A percentile compares a stretch with the other conserved stretches of the same genome.
These are phyloP conservation scores for Aspergillus transmontanensis DNA, from an alignment of 2,329 filamentous ascomycete species.

Conservation along the genomic window DNA sequence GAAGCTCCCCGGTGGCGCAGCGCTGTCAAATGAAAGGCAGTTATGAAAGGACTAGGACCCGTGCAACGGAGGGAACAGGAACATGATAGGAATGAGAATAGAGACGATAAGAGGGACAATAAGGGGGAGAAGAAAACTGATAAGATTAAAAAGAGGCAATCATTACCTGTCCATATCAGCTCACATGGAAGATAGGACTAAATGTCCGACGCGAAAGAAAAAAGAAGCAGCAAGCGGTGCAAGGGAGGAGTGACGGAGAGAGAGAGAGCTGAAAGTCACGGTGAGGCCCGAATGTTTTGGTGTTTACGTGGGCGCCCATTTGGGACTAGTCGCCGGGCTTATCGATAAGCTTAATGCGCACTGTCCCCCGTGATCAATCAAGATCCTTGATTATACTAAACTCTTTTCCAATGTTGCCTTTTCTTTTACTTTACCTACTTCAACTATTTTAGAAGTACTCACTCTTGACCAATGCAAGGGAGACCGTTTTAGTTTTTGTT, in stretches of 20 bases:
- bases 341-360: slow-evolving; percentile 47
- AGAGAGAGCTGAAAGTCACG: slow-evolving; percentile 24
- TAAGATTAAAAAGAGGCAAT: neutral
- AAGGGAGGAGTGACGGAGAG: slow-evolving; percentile 16
- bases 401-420: too few species aligned
- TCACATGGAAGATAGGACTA: neutral
- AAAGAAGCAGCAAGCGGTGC: slow-evolving; percentile 12
- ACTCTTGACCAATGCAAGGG: too few species aligned
- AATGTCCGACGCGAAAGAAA: slow-evolving; percentile 10
- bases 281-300: slow-evolving; percentile 41
- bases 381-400: too few species aligned
- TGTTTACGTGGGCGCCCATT: slow-evolving; percentile 43
- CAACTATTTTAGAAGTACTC: too few species aligned
- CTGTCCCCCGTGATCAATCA: slow-evolving; percentile 13
- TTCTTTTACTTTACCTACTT: too few species aligned
- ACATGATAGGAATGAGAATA: slow-evolving; percentile 8
- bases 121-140: slow-evolving; percentile 12
- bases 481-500: too few species aligned
- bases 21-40: slow-evolving; percentile 7
- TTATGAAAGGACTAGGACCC: slow-evolving; percentile 11
- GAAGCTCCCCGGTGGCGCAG: neutral
- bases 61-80: slow-evolving; percentile 5
- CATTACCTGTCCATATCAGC: neutral
- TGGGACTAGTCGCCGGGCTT: slow-evolving; percentile 38
- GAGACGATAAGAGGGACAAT: neutral